Base-by-base conservation (phyloP, 495 filamentous ascomycete species). In the Evansstolkia leycettana region DNA sequence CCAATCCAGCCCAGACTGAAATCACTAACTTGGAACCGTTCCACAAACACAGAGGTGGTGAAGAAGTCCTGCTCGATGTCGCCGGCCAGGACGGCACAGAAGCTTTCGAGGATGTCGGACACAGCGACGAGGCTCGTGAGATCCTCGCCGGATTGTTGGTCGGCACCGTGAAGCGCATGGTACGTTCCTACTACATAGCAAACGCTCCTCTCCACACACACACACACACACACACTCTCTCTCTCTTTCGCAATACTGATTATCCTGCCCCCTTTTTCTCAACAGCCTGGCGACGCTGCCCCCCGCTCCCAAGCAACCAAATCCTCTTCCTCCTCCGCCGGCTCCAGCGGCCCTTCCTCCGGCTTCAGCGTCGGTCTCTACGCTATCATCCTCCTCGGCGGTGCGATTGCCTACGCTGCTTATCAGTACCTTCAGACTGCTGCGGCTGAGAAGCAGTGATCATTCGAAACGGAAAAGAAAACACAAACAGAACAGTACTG, bases 61-160 rank as follows among this genome's bases (percentile, higher is more conserved):
- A 96, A 65, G 92, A 99, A 71, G 90, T 96, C 47, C 68, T 99
- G 19, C 75, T 96, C 47, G 92, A 99, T 54, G 88, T 96, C 44
- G 90, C 70, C 51, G 90, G 90, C 52, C 86, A 94, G 65, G 90
- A 99, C 65, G 82, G 86, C 48, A 93, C 90, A 49, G 92, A 96
- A 64, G 87, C 90, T 38, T 99, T 99, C 58, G 90, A 99, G 69
- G 92, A 99, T 64, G 92, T 99, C 57, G 92, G 92, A 42, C 92
- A 99, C 80, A 90, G 82, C 58, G 92, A 99, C 59, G 92, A 99
- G 70, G 92, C 92, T 40, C 80, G 92, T 34, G 86, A 95, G 69
- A 87, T 94, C 51, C 76, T 99, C 12, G 73, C 79, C 16, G 76
- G 78, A 43, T 66, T 94, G 42, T 64, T 78, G 20, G 76, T 94